Evolutionary conservation across 768 basidiomycete genomes (phyloP), one percentile per base, ranked within the genome.

Genomic region (Pleurotus sapidus): DNA sequence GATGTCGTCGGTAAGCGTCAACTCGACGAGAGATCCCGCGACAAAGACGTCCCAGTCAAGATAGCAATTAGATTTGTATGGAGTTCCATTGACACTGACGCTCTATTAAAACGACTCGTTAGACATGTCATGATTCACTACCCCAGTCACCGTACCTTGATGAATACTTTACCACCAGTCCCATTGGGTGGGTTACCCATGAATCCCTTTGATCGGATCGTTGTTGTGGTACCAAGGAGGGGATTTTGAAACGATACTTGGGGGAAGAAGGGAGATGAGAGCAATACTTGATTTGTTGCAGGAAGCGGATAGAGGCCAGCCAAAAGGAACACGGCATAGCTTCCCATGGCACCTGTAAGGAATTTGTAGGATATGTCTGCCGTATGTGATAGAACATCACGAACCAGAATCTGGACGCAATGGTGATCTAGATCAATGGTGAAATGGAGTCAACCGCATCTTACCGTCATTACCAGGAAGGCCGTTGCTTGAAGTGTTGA

Each of bases 381-480:
- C 3, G 30, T 34, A 34, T 34, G 8, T 11, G 30, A 34, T 34
- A 34, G 30, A 34, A 34, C 30, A 34, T 34, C 9, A 34, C 54
- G 47, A n/a, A 65, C 63, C 67, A n/a, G 66, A 70, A 57, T 66
- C 67, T 63, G 30, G 30, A 34, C 30, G 9, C 8, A 34, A 34
- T 9, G 30, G 30, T 11, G 30, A 53, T 15, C 49, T 50, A 49
- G 14, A 58, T 56, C 18, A 18, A 43, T 49, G 57, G 37, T 2
- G 8, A 60, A 27, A 48, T 57, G 64, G 66, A 71, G 60, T 73
- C 67, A 68, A 49, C 18, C 45, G 25, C 46, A 15, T 62, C 73
- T 55, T 58, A 84, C 83, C 85, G 61, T 87, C 86, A 60, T 87
- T 87, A 15, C 86, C 84, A 14, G 86, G 86, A 2, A 87, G 69